A percentile compares a stretch with the other conserved stretches of the same genome.
Conservation (phyloP, 1,284 basidiomycete species). For the Boletus holoroseus region DNA sequence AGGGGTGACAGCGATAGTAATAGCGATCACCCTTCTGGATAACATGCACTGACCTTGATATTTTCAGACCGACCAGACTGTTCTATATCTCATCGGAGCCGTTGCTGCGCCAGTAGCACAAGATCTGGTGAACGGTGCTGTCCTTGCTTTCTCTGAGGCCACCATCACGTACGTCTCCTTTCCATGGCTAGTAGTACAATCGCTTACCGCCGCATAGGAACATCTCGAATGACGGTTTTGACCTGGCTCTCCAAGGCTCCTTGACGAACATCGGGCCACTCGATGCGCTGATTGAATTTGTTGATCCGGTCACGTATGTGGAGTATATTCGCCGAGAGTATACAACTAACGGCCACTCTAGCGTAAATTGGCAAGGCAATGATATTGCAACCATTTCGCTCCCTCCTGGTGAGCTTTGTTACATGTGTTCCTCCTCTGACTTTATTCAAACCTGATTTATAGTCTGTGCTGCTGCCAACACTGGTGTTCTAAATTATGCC, state of each 20-base stretch:
- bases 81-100: slow-evolving; percentile 64
- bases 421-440: not conserved
- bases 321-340: slow-evolving; percentile 7
- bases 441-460: not conserved
- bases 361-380: slow-evolving; percentile 63
- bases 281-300: slow-evolving; percentile 59
- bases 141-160: slow-evolving; percentile 53
- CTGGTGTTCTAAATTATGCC: slow-evolving; percentile 61
- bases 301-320: slow-evolving; percentile 48
- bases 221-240: slow-evolving; percentile 59
- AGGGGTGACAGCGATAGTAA: slow-evolving; percentile 54
- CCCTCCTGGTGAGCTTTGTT: slow-evolving; percentile 42
- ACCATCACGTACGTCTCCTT: slow-evolving; percentile 49
- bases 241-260: slow-evolving; percentile 53
- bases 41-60: not conserved
- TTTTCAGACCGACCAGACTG: slow-evolving; percentile 55
- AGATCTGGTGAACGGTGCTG: slow-evolving; percentile 56
- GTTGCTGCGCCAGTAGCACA: slow-evolving; percentile 65
- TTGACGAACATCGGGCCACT: slow-evolving; percentile 60
- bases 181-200: slow-evolving; percentile 47
- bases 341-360: slow-evolving; percentile 21
- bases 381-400: slow-evolving; percentile 63
- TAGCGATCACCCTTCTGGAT: slow-evolving; percentile 11
- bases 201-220: slow-evolving; percentile 40
- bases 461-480: slow-evolving; percentile 69